Base-by-base conservation (phyloP, 805 yeast species). In the Kregervanrija delftensis region DNA sequence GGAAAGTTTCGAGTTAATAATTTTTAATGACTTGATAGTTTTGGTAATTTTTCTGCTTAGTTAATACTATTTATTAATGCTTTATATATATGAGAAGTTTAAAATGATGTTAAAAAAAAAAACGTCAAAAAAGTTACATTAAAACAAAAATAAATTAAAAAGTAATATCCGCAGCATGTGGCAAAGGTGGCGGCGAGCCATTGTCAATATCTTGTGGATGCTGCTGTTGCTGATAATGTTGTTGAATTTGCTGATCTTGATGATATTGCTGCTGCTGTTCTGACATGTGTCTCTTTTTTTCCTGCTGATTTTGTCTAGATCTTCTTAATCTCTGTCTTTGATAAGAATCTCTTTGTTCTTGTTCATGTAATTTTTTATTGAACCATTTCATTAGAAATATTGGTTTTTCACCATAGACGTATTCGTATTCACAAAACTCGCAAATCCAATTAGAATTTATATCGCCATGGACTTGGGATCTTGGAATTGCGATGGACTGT, bases 361-460 rank as follows among this genome's bases (percentile, higher is more conserved):
- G 52, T 32, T 57, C 57, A 36, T 42, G 50, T 33, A 66, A 53
- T 40, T 65, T 63, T 40, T 59, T 59, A 43, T 72, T 68, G 45
- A 68, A 67, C 74, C 76, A 71, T 48, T 67, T 65, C 51, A 72
- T 67, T 59, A 72, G 58, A 47, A 68, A 69, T 17, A 59, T 48
- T 1, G 80, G 79, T 45, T 68, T 66, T 30, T 55, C 55, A 1
- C 80, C 79, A 53, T 61, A 74, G 4, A 74, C 65, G 9, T 64
- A 63, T 52, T 74, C 76, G 55, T 71, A 74, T 49, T 74, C 75
- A 58, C 80, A 74, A 38, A 74, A 65, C 40, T 72, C 61, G 54
- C 80, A 74, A 2, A 50, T 41, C 61, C 61, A 60, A 9, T 45
- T 37, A n/a, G 56, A 49, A 8, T 13, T 41, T 3, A 55, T 49